Base-by-base conservation (phyloP, 1,284 basidiomycete genomes). In the Blastosporella zonata region DNA sequence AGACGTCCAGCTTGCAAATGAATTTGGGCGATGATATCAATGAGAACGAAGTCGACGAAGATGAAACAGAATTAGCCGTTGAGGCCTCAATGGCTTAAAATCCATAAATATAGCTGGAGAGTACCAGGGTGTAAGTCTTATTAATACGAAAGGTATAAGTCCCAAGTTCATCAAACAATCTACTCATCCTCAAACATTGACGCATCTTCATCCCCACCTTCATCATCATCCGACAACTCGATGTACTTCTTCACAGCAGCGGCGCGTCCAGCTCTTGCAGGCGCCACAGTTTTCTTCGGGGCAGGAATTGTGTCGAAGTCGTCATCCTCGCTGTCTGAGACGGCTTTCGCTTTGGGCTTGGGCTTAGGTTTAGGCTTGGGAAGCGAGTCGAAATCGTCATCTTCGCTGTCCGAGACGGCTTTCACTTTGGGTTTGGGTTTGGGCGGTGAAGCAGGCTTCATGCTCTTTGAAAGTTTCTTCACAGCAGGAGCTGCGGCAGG, bases 391-490 rank as follows among this genome's bases (percentile, higher is more conserved):
- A 65, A 67, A 42, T 70, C 58, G 34, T 63, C 62, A 5, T 71
- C 65, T 15, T 68, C 68, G 29, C 61, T 68, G 28, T 74, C 71
- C 44, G 65, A 68, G 22, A 55, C 62, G 43, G 65, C 64, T 62
- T 54, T 38, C 63, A 53, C 28, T 63, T 70, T 57, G 54, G 55
- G 54, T 65, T 74, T 78, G 49, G 64, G 54, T 54, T 72, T 69
- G 8, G 67, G 65, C n/a, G 74, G 73, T 27, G 71, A 75, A 17
- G 73, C 73, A 0, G 73, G 70, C 58, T 78, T 78, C 67, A 76
- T 79, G 58, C 68, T 75, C 59, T 71, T 71, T 22, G 81, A 78
- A n/a, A 77, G 67, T 56, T 81, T 83, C 40, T 74, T 68, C 25
- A 63, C 55, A 29, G n/a, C n/a, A n/a, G 47, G 48, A 20, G 53